These are phyloP conservation scores for Monilinia fructicola DNA, from an alignment of 2,329 filamentous ascomycete genomes.

Conservation along the genomic window DNA sequence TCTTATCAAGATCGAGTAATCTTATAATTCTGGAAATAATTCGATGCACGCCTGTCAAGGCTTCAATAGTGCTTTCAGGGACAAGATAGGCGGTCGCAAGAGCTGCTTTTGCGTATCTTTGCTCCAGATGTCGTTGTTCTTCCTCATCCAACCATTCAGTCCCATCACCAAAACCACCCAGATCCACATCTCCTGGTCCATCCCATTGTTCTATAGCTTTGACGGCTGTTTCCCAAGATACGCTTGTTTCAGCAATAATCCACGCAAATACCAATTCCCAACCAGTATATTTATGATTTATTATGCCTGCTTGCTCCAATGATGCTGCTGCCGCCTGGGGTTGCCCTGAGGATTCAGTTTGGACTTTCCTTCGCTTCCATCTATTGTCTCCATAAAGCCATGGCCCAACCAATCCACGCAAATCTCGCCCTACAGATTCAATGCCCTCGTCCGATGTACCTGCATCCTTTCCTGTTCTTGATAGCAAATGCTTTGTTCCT, in stretches of 20 bases:
- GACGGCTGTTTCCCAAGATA: slow-evolving; percentile 62
- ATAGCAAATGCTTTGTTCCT: slow-evolving; percentile 62
- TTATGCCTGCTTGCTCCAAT: slow-evolving; percentile 32
- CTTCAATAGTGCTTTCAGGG: slow-evolving; percentile 57
- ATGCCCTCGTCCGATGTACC: slow-evolving; percentile 28
- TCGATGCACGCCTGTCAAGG: slow-evolving; percentile 58
- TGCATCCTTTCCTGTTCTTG: slow-evolving; percentile 48
- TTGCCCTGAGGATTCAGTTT: slow-evolving; percentile 26
- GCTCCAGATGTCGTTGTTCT: slow-evolving; percentile 58
- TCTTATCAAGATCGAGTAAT: slow-evolving; percentile 60
- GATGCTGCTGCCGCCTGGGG: slow-evolving; percentile 27
- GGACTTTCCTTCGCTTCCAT: slow-evolving; percentile 51
- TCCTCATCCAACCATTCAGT: slow-evolving; percentile 59
- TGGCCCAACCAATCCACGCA: slow-evolving; percentile 67
- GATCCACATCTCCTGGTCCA: slow-evolving; percentile 67
- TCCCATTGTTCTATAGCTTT: slow-evolving; percentile 69
- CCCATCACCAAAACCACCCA: slow-evolving; percentile 57
- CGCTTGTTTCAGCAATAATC: slow-evolving; percentile 60
- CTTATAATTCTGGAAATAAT: slow-evolving; percentile 59
- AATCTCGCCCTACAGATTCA: slow-evolving; percentile 57
- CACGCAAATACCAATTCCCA: slow-evolving; percentile 71
- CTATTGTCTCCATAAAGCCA: slow-evolving; percentile 69
- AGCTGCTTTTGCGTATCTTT: slow-evolving; percentile 65
- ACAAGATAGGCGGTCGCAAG: slow-evolving; percentile 68
- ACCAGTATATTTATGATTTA: slow-evolving; percentile 51